Conservation (phyloP, 1,139 yeast species). For the Wickerhamomyces sp. region DNA sequence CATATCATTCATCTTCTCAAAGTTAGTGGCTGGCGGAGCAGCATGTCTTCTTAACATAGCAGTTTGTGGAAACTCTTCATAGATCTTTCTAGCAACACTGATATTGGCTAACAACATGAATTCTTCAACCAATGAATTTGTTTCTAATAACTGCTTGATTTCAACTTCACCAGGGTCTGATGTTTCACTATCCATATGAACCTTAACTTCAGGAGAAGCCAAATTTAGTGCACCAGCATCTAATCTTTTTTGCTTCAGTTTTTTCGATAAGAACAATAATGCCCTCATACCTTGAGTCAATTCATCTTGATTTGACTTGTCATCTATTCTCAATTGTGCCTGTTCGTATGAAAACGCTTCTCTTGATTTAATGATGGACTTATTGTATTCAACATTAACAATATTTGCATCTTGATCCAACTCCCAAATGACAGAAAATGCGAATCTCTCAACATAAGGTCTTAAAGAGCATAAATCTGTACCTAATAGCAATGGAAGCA, state of each 20-base stretch:
- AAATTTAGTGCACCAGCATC: slow-evolving; percentile 96
- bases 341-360: slow-evolving; percentile 94
- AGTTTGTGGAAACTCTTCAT: slow-evolving; percentile 92
- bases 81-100: slow-evolving; percentile 89
- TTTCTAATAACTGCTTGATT: slow-evolving; percentile 79
- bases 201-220: slow-evolving; percentile 97
- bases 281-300: slow-evolving; percentile 88
- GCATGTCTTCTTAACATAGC: slow-evolving; percentile 98
- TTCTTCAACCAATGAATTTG: slow-evolving; percentile 95
- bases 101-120: slow-evolving; percentile 97
- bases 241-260: slow-evolving; percentile 76
- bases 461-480: slow-evolving; percentile 93
- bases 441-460: slow-evolving; percentile 93
- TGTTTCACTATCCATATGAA: slow-evolving; percentile 94
- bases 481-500: slow-evolving; percentile 94
- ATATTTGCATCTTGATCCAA: slow-evolving; percentile 83
- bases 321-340: slow-evolving; percentile 92
- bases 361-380: slow-evolving; percentile 85
- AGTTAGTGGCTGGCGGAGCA: slow-evolving; percentile 91
- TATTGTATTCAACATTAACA: slow-evolving; percentile 74
- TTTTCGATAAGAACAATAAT: slow-evolving; percentile 70
- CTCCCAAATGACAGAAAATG: slow-evolving; percentile 96
- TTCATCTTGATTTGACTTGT: slow-evolving; percentile 69
- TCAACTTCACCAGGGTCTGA: slow-evolving; percentile 97
- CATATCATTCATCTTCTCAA: slow-evolving; percentile 86